These are phyloP conservation scores for Boletus rubroflammeus DNA, from an alignment of 768 basidiomycete genomes.

Conservation along the genomic window DNA sequence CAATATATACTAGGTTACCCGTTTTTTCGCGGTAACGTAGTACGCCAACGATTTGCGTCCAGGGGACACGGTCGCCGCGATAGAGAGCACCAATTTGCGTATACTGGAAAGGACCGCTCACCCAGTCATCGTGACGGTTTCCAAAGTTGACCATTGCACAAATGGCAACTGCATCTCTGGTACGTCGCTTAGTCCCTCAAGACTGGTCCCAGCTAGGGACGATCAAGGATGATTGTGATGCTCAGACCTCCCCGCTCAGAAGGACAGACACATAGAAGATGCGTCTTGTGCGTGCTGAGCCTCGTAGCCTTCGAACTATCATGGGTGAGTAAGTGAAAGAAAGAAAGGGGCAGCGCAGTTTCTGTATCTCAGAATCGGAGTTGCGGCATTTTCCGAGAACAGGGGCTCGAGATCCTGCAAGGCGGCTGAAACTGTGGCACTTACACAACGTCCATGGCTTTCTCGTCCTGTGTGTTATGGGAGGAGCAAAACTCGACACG, in stretches of 20 bases:
- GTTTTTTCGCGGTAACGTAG: neutral
- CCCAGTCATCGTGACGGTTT: constrained; percentile 28
- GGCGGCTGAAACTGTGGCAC: no score
- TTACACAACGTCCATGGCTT: no score
- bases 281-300: constrained; percentile 26
- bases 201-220: constrained; percentile 27
- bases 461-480: no score
- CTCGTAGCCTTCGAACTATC: constrained; percentile 28
- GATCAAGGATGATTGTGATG: constrained; percentile 23
- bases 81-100: constrained; percentile 12
- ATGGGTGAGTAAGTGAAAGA: neutral
- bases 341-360: neutral
- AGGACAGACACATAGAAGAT: constrained; percentile 15
- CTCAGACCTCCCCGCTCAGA: constrained; percentile 35
- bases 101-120: constrained; percentile 7
- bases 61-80: constrained; percentile 16
- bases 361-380: neutral
- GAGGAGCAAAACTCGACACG: no score
- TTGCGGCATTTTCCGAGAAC: neutral
- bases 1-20: neutral
- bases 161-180: constrained; percentile 27
- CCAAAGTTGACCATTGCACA: constrained; percentile 21
- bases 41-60: constrained; percentile 2
- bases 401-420: no score
- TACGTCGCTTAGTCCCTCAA: constrained; percentile 26